Percentiles rank a stretch among this genome's conserved stretches.
Conservation (phyloP, 768 basidiomycete genomes). For the Mycena chlorophos region DNA sequence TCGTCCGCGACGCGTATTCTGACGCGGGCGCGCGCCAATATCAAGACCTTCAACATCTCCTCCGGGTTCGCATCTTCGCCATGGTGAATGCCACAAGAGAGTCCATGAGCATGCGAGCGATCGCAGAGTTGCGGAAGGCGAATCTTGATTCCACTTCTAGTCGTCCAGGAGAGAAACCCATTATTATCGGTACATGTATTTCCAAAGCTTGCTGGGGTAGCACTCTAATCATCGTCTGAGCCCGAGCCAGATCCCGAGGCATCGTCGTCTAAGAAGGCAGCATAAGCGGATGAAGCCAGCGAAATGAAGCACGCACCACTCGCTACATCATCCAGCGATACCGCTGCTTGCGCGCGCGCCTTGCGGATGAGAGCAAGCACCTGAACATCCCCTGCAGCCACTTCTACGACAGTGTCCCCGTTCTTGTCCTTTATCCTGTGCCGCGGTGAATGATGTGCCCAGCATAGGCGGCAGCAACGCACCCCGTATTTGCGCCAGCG, state of each 20-base stretch:
- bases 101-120: no score
- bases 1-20: no score
- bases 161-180: no score
- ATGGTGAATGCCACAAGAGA: no score
- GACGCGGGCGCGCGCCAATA: no score
- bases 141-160: no score
- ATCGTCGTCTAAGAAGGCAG: constrained; percentile 23
- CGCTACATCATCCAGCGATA: constrained; percentile 64
- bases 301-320: constrained; percentile 43
- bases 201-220: no score
- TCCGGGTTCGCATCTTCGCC: no score
- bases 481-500: constrained; percentile 76
- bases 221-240: constrained; percentile 33
- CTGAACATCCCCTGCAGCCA: constrained; percentile 55
- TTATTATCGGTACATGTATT: no score
- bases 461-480: constrained; percentile 24
- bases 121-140: no score
- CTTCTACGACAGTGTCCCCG: constrained; percentile 55
- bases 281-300: neutral
- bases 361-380: constrained; percentile 54
- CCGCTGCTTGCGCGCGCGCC: constrained; percentile 49
- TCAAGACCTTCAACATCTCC: no score
- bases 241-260: constrained; percentile 33
- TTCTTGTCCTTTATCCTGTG: constrained; percentile 72
- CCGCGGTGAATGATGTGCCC: neutral